phyloP scores from a whole-genome alignment of 345 rosid species.

The Zanthoxylum bungeanum region DNA sequence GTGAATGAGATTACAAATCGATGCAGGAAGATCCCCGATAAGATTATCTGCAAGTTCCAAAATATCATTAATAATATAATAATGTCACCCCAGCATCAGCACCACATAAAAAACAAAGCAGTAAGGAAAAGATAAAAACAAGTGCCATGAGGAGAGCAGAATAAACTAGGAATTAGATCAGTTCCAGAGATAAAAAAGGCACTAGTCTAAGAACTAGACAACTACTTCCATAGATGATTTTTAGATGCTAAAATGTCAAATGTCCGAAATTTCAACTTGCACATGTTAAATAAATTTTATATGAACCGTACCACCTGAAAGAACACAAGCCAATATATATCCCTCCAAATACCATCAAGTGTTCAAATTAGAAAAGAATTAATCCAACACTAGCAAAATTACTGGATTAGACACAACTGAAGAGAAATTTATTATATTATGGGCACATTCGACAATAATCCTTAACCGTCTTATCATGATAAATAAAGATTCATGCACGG shows the following conservation, averaged over 20 bases:
- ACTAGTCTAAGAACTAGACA: too few relatives aligned
- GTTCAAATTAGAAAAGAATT: background rate
- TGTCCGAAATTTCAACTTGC: too few relatives aligned
- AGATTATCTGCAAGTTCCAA: constrained; percentile 66
- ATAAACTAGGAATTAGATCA: background rate
- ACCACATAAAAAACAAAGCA: background rate
- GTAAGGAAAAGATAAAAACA: background rate
- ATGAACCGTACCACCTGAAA: too few relatives aligned
- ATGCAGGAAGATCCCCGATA: constrained; percentile 74
- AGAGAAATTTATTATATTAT: background rate
- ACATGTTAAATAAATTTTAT: too few relatives aligned
- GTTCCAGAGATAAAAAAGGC: background rate
- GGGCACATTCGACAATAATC: background rate
- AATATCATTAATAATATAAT: constrained; percentile 3
- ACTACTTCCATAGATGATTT: too few relatives aligned
- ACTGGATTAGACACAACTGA: background rate
- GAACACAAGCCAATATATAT: background rate
- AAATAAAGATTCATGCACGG: background rate
- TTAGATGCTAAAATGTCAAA: too few relatives aligned
- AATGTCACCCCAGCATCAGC: background rate
- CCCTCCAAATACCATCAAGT: background rate
- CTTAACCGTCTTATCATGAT: background rate
- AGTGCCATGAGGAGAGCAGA: background rate
- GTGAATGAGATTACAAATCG: constrained; percentile 75
- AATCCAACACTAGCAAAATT: background rate